These are phyloP conservation scores for Phanerochaete carnosa DNA, from an alignment of 768 basidiomycete species.

Conservation along the genomic window DNA sequence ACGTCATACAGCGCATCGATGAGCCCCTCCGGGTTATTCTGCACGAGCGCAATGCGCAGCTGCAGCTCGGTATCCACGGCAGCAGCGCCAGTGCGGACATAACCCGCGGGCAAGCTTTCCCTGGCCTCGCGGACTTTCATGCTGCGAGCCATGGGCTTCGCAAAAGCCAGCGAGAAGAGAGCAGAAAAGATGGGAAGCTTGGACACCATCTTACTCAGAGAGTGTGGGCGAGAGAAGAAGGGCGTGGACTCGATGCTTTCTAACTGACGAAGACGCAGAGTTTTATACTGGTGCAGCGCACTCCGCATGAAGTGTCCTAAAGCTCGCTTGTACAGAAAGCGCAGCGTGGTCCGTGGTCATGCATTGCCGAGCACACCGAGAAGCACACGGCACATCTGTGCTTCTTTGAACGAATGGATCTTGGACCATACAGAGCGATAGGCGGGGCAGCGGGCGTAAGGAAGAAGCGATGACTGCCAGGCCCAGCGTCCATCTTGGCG, in stretches of 20 bases:
- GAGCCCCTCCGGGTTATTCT: constrained; percentile 22
- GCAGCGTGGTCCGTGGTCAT: background rate
- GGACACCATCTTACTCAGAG: constrained; percentile 10
- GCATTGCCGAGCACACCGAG: background rate
- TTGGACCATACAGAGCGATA: background rate
- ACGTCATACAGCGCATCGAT: constrained; percentile 22
- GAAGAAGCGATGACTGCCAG: background rate
- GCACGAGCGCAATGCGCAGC: constrained; percentile 26
- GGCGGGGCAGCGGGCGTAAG: background rate
- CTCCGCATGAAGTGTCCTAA: background rate
- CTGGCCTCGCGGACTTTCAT: constrained; percentile 16
- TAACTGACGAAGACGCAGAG: background rate
- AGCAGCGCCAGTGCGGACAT: constrained; percentile 14
- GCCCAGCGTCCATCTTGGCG: too few relatives aligned
- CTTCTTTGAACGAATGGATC: background rate
- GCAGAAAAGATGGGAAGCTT: constrained; percentile 5
- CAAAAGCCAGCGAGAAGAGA: constrained; percentile 8
- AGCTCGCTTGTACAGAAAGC: background rate
- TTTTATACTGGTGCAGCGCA: background rate
- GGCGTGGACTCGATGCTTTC: background rate
- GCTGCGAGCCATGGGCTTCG: constrained; percentile 3
- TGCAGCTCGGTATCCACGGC: constrained; percentile 18
- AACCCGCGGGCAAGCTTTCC: constrained; percentile 13
- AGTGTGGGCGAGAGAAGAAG: background rate
- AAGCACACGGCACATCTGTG: background rate